Evolutionary conservation across 345 rosid species (phyloP), one percentile per base, ranked within the genome.

Genomic region (Hypericum perforatum): DNA sequence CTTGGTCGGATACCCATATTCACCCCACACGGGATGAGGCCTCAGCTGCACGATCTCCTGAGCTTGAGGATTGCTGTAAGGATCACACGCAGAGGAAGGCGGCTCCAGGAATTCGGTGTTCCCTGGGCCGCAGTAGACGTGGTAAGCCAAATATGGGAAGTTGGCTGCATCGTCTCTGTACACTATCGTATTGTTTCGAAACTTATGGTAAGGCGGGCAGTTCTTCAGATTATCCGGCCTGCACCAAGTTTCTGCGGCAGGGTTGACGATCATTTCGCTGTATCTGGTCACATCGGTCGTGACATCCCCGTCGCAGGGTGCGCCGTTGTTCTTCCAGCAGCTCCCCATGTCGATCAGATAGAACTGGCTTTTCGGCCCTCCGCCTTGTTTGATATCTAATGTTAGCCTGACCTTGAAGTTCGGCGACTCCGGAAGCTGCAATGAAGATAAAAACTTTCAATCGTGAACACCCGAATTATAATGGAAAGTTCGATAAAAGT

Each of bases 251-350:
- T 63, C 41, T 7, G 69, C 53, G 7, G 58, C 38, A 7, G 69
- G 63, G 53, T 64, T 64, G 32, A 64, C 59, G 29, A 64, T 58
- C 69, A 64, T 64, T 55, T 64, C 69, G 38, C 63, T 64, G 49
- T 64, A 64, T 64, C 69, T 53, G 9, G 69, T 64, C 10, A 64
- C 63, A 64, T 64, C 69, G 32, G 69, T 64, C 4, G 53, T 37
- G 37, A 54, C 58, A 64, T 64, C 63, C 44, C 69, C 69, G 37
- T 64, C 63, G 53, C 69, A 64, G 6, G 69, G 69, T 32, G 52
- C 55, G 2, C 69, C 69, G 53, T 58, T 64, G 49, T 58, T 64
- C 63, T 64, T 64, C 69, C 69, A 64, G 12, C 69, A 64, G 63
- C 69, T 64, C 47, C 69, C 69, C 32, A 64, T 58, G 13, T 64